These are phyloP conservation scores for Chytridiales sp. DNA, from an alignment of 371 early-diverging fungal genomes.

Conservation along the genomic window DNA sequence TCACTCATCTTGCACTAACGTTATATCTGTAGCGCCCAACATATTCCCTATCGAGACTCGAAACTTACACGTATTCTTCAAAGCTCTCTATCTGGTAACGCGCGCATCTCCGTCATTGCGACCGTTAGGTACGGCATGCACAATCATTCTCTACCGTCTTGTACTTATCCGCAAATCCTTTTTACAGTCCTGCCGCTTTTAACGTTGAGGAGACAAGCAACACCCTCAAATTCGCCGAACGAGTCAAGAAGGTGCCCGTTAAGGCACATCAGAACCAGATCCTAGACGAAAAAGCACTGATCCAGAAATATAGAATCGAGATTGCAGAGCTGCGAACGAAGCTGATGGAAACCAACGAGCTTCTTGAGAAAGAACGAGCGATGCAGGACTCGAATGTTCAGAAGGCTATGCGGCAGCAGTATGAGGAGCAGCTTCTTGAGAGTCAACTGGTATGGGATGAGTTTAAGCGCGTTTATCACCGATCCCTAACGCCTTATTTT, in stretches of 20 bases:
- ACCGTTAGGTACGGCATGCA: slow-evolving; percentile 48
- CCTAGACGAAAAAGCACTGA: slow-evolving; percentile 79
- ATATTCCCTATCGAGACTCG: slow-evolving; percentile 88
- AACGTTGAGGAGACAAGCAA: slow-evolving; percentile 75
- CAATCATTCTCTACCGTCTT: background rate
- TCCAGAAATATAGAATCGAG: slow-evolving; percentile 81
- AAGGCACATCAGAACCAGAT: slow-evolving; percentile 69
- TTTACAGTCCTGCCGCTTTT: slow-evolving; percentile 52
- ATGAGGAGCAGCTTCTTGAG: slow-evolving; percentile 75
- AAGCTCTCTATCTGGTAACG: slow-evolving; percentile 74
- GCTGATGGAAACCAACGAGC: slow-evolving; percentile 51
- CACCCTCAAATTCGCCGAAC: slow-evolving; percentile 83
- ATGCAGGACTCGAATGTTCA: slow-evolving; percentile 18
- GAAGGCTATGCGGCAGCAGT: slow-evolving; percentile 43
- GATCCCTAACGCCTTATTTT: background rate
- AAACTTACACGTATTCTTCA: slow-evolving; percentile 89
- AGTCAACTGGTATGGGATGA: slow-evolving; percentile 52
- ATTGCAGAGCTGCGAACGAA: slow-evolving; percentile 80
- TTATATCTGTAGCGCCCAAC: slow-evolving; percentile 39
- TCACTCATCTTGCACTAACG: background rate
- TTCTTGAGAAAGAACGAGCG: slow-evolving; percentile 46
- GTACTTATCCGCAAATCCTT: background rate
- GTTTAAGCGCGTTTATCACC: background rate
- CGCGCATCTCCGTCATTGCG: slow-evolving; percentile 76
- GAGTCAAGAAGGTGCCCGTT: slow-evolving; percentile 71